Conservation (phyloP, 2,329 filamentous ascomycete genomes). For the Alternaria sp. region DNA sequence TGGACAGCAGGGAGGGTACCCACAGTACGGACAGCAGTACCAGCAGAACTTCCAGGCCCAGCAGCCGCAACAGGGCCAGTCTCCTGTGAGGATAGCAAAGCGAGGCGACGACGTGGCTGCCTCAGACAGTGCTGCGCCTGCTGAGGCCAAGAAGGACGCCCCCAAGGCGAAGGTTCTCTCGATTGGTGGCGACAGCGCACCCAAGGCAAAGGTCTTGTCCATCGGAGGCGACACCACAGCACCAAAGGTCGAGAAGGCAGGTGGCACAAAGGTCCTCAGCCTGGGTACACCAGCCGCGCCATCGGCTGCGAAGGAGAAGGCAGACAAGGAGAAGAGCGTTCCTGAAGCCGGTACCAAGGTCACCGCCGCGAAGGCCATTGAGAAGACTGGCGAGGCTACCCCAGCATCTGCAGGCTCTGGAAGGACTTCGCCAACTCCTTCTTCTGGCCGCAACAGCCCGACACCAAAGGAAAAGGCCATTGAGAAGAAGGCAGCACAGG, state of each 20-base stretch:
- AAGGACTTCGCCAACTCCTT: constrained; percentile 80
- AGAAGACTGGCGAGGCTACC: constrained; percentile 80
- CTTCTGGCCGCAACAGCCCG: constrained; percentile 85
- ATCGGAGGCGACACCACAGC: constrained; percentile 63
- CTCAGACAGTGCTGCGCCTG: constrained; percentile 54
- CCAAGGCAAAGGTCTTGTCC: constrained; percentile 68
- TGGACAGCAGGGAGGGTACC: constrained; percentile 44
- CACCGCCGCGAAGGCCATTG: constrained; percentile 86
- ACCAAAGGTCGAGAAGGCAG: constrained; percentile 63
- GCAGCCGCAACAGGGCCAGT: constrained; percentile 58
- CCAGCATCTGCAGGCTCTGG: constrained; percentile 64
- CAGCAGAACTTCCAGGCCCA: constrained; percentile 45
- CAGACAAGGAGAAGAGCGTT: constrained; percentile 53
- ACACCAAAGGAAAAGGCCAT: constrained; percentile 57
- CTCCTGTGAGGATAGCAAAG: constrained; percentile 69
- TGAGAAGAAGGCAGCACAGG: constrained; percentile 79
- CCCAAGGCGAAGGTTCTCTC: constrained; percentile 70
- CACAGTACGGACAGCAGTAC: constrained; percentile 15
- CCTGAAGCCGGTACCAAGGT: constrained; percentile 81
- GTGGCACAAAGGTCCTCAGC: constrained; percentile 74
- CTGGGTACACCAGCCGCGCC: constrained; percentile 67
- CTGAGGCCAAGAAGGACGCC: constrained; percentile 51
- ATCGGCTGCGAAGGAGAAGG: constrained; percentile 58
- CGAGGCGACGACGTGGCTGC: constrained; percentile 62
- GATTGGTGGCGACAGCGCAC: constrained; percentile 64